A percentile compares a stretch with the other conserved stretches of the same genome.
These are phyloP conservation scores for Sporothrix inflata DNA, from an alignment of 2,329 filamentous ascomycete species.

Conservation along the genomic window DNA sequence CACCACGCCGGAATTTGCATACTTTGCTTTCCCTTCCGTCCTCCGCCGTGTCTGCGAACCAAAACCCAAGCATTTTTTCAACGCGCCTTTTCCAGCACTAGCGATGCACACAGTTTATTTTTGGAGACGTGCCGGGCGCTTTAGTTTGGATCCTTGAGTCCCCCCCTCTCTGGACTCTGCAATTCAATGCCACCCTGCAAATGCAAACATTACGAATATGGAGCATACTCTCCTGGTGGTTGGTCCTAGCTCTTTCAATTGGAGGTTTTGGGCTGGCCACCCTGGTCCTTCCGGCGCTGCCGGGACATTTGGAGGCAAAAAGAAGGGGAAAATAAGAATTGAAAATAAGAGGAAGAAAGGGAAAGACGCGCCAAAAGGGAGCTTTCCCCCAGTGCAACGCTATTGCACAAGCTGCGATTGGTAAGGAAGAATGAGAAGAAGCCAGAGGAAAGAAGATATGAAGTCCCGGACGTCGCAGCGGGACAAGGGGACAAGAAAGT, in stretches of 20 bases:
- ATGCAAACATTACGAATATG: neutral
- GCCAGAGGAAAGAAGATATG: neutral
- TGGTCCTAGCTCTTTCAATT: neutral
- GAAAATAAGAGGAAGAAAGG: neutral
- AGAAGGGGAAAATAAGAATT: neutral
- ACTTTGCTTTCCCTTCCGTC: neutral
- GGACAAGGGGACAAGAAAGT: neutral
- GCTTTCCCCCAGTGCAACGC: neutral
- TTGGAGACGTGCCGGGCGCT: conserved; percentile 2
- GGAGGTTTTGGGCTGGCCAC: neutral
- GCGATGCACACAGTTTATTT: conserved; percentile 15
- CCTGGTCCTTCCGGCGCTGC: conserved; percentile 9
- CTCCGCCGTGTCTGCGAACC: neutral
- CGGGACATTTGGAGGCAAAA: conserved; percentile 13
- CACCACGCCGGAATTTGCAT: neutral
- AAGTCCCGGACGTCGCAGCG: neutral
- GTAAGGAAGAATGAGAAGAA: conserved; percentile 2
- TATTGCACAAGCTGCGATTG: neutral
- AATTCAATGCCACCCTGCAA: neutral
- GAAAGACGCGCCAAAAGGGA: neutral
- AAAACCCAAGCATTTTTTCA: neutral
- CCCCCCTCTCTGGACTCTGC: neutral
- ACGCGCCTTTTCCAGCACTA: neutral
- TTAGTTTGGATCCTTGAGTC: neutral
- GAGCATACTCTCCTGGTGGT: neutral